Conservation (phyloP, 2,329 filamentous ascomycete species). For the Exophiala bonariae region DNA sequence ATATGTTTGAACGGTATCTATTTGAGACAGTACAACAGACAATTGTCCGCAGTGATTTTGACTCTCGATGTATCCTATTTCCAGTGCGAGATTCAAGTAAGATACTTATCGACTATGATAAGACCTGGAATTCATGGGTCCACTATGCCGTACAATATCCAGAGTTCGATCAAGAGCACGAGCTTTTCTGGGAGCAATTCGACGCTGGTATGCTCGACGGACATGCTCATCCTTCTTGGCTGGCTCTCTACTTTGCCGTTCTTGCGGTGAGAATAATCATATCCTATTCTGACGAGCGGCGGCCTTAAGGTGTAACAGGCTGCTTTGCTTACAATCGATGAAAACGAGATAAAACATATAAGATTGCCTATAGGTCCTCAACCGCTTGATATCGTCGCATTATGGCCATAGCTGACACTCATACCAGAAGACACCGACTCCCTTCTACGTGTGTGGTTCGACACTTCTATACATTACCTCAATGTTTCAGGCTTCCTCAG, state of each 20-base stretch:
- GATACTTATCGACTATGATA: no score
- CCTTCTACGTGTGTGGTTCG: background rate
- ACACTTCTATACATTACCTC: conserved; percentile 1
- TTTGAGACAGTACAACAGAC: no score
- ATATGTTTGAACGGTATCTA: no score
- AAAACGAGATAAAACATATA: background rate
- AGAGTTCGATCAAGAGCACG: conserved; percentile 3
- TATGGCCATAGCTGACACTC: background rate
- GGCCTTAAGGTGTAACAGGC: no score
- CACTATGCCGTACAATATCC: conserved; percentile 5
- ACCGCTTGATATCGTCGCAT: no score
- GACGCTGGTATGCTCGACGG: background rate
- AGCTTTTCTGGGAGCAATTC: background rate
- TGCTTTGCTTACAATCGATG: background rate
- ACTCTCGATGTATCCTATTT: no score
- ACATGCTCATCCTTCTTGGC: background rate
- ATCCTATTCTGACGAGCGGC: no score
- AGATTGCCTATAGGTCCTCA: background rate
- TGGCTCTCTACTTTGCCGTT: conserved; percentile 1
- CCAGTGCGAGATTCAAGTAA: no score
- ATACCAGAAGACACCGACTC: background rate
- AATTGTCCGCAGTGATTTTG: no score
- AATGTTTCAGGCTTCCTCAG: background rate
- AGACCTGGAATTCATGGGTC: conserved; percentile 1
- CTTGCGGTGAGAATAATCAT: background rate